Evolutionary conservation across 176 grass and related monocot genomes (phyloP).

Genomic region (Echinochloa phyllopogon): DNA sequence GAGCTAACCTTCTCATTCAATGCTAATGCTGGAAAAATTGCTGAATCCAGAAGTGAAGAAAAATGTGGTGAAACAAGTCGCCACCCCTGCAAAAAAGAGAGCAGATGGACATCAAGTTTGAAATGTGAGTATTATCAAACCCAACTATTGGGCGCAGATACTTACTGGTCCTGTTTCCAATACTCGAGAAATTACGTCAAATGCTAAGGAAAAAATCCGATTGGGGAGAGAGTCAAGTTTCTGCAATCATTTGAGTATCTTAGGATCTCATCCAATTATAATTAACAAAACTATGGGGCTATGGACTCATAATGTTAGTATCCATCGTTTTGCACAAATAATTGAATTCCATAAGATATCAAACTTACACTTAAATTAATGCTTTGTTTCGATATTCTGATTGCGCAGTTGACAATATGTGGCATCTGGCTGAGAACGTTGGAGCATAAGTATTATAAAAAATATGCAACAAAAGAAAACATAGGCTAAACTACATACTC

Average conservation of each 20-base stretch:
- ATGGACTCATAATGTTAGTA: neutral
- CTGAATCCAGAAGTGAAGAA: constrained; percentile 74
- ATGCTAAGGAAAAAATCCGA: constrained; percentile 78
- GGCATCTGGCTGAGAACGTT: constrained; percentile 76
- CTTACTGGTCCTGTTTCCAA: constrained; percentile 91
- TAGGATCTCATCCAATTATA: constrained; percentile 44
- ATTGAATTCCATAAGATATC: constrained; percentile 38
- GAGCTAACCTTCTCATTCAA: constrained; percentile 79
- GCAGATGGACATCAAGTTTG: constrained; percentile 35
- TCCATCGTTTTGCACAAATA: constrained; percentile 34
- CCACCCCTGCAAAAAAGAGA: constrained; percentile 72
- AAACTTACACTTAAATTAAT: constrained; percentile 77
- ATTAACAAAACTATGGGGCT: neutral
- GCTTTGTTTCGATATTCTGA: constrained; percentile 82
- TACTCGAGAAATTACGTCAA: constrained; percentile 90
- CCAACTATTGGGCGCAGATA: constrained; percentile 26
- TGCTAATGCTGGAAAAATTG: constrained; percentile 81
- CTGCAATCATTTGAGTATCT: constrained; percentile 54
- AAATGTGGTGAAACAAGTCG: constrained; percentile 92
- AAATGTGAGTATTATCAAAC: neutral
- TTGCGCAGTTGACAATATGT: constrained; percentile 64
- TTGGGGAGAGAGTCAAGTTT: constrained; percentile 67
- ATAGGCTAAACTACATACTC: constrained; percentile 57
- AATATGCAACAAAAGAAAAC: constrained; percentile 38
- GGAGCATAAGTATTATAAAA: constrained; percentile 40